Evolutionary conservation across 2,329 filamentous ascomycete genomes (phyloP).

Genomic region (Phaeosphaeriaceae sp.): DNA sequence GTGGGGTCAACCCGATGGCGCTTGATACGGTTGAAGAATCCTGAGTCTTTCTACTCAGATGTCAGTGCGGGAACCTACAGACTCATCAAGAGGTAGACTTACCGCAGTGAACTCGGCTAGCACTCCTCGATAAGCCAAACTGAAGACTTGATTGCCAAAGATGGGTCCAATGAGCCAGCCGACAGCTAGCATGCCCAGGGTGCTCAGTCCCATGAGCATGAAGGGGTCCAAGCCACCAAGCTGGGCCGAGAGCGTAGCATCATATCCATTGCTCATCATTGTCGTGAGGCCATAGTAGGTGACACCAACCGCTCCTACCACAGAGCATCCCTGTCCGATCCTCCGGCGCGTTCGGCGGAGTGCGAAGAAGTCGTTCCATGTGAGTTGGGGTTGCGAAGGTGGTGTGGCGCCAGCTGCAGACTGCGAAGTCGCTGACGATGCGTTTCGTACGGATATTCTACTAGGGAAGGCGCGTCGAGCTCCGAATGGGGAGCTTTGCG

Average conservation of each 20-base stretch:
- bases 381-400: conserved; percentile 43
- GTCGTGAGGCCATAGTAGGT: conserved; percentile 70
- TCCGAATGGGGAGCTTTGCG: conserved; percentile 19
- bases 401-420: conserved; percentile 21
- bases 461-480: conserved; percentile 10
- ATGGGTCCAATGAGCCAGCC: conserved; percentile 90
- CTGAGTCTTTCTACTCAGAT: conserved; percentile 77
- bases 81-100: conserved; percentile 40
- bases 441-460: conserved; percentile 24
- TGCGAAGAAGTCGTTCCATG: conserved; percentile 92
- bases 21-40: conserved; percentile 92
- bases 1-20: conserved; percentile 91
- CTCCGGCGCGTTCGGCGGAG: conserved; percentile 85
- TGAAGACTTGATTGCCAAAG: conserved; percentile 81
- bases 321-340: conserved; percentile 80
- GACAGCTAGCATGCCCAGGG: conserved; percentile 75
- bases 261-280: conserved; percentile 74
- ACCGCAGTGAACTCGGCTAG: conserved; percentile 75
- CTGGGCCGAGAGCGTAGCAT: conserved; percentile 68
- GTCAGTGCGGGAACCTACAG: conserved; percentile 4
- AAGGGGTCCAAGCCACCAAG: conserved; percentile 89
- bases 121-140: conserved; percentile 73
- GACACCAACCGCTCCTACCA: conserved; percentile 67
- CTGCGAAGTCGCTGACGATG: conserved; percentile 30
- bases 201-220: conserved; percentile 81